These are phyloP conservation scores for Chaetothyriales sp. DNA, from an alignment of 2,329 filamentous ascomycete genomes.

Conservation along the genomic window DNA sequence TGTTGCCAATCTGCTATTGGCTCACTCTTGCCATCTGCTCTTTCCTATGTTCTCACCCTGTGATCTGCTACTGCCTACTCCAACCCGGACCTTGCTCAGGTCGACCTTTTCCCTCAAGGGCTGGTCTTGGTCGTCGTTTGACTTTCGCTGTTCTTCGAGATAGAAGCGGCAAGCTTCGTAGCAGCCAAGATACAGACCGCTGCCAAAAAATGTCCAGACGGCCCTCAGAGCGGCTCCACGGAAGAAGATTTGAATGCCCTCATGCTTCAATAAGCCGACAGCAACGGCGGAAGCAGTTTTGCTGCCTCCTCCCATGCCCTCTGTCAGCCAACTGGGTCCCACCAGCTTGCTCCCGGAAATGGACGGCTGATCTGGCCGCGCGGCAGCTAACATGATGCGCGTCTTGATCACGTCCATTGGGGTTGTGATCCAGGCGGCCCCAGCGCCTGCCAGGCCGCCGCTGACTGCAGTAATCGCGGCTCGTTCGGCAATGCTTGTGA, in stretches of 20 bases:
- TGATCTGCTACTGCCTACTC: constrained; percentile 17
- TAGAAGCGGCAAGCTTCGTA: constrained; percentile 69
- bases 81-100: constrained; percentile 17
- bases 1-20: too few relatives aligned
- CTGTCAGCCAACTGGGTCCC: constrained; percentile 6
- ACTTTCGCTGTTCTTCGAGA: constrained; percentile 26
- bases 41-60: constrained; percentile 18
- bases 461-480: constrained; percentile 58
- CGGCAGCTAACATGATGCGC: constrained; percentile 63
- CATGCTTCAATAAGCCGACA: constrained; percentile 49
- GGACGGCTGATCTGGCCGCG: constrained; percentile 5
- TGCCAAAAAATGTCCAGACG: constrained; percentile 69
- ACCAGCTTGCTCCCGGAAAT: constrained; percentile 4
- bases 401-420: constrained; percentile 86
- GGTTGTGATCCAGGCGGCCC: constrained; percentile 71
- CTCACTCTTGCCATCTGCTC: constrained; percentile 18
- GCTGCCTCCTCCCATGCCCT: constrained; percentile 18
- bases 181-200: constrained; percentile 70
- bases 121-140: constrained; percentile 13
- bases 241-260: constrained; percentile 62
- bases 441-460: constrained; percentile 58
- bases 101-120: constrained; percentile 13
- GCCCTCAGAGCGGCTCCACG: constrained; percentile 56
- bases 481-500: constrained; percentile 44
- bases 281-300: constrained; percentile 46